phyloP scores from a whole-genome alignment of 2,329 filamentous ascomycete genomes.

The Fusarium liriodendri region DNA sequence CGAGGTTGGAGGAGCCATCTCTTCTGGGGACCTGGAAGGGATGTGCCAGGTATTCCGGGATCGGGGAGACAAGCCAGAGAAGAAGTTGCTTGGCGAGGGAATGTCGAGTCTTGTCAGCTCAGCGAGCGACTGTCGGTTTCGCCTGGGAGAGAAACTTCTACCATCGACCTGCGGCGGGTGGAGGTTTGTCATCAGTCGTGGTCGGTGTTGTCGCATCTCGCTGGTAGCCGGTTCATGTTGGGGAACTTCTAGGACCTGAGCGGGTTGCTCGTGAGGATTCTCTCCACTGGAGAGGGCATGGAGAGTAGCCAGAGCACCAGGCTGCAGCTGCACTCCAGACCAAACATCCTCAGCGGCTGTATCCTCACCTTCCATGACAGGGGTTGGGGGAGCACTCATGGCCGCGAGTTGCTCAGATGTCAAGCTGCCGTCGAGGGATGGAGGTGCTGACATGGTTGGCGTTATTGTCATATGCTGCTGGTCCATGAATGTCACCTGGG shows the following conservation, averaged over 20 bases:
- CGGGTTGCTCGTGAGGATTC: slow-evolving; percentile 66
- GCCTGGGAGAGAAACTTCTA: slow-evolving; percentile 45
- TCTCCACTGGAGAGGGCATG: slow-evolving; percentile 75
- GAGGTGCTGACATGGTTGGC: slow-evolving; percentile 81
- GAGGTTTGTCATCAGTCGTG: slow-evolving; percentile 60
- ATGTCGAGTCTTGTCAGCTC: slow-evolving; percentile 87
- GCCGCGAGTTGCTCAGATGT: slow-evolving; percentile 88
- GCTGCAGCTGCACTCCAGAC: slow-evolving; percentile 80
- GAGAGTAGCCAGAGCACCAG: slow-evolving; percentile 83
- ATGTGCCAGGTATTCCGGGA: slow-evolving; percentile 86
- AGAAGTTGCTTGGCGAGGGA: slow-evolving; percentile 92
- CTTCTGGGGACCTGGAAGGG: slow-evolving; percentile 63
- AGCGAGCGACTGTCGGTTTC: slow-evolving; percentile 67
- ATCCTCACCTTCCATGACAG: slow-evolving; percentile 71
- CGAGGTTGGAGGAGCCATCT: slow-evolving; percentile 77
- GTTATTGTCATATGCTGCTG: slow-evolving; percentile 71
- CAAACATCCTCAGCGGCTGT: slow-evolving; percentile 71
- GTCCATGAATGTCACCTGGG: slow-evolving; percentile 77
- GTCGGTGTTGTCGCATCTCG: slow-evolving; percentile 64
- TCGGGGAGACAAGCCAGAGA: slow-evolving; percentile 82
- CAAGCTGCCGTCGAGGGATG: slow-evolving; percentile 89
- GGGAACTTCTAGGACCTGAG: slow-evolving; percentile 59
- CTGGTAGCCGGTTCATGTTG: slow-evolving; percentile 34
- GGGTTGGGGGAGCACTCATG: slow-evolving; percentile 87
- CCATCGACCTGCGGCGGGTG: slow-evolving; percentile 35